Conservation (phyloP, 345 rosid species). For the Pistacia vera region DNA sequence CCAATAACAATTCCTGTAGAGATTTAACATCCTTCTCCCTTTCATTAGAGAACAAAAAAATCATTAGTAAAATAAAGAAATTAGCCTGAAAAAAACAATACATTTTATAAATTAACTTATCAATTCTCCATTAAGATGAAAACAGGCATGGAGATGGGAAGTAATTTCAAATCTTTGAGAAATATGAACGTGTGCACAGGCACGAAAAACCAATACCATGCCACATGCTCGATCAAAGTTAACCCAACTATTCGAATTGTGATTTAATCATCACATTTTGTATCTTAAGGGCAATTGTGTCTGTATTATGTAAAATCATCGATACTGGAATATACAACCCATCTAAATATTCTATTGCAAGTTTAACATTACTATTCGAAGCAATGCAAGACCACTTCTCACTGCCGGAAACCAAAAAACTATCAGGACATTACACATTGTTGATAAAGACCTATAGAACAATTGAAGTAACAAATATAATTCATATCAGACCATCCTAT, state of each 20-base stretch:
- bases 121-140: neutral
- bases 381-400: neutral
- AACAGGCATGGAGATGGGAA: neutral
- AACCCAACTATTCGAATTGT: neutral
- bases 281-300: neutral
- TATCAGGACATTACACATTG: too few species aligned
- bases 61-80: neutral
- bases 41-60: slow-evolving; percentile 34
- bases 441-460: too few species aligned
- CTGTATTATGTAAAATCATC: neutral
- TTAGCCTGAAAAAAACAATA: neutral
- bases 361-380: neutral
- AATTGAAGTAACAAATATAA: too few species aligned
- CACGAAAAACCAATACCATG: slow-evolving; percentile 1
- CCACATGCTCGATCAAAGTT: neutral
- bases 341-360: neutral
- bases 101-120: neutral
- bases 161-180: neutral
- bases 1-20: slow-evolving; percentile 73
- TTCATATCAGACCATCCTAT: too few species aligned
- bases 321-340: neutral
- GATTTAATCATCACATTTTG: neutral
- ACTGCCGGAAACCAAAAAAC: too few species aligned
- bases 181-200: neutral
- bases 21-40: slow-evolving; percentile 48